These are phyloP conservation scores for Urtica urens DNA, from an alignment of 306 rosid species.

Conservation along the genomic window DNA sequence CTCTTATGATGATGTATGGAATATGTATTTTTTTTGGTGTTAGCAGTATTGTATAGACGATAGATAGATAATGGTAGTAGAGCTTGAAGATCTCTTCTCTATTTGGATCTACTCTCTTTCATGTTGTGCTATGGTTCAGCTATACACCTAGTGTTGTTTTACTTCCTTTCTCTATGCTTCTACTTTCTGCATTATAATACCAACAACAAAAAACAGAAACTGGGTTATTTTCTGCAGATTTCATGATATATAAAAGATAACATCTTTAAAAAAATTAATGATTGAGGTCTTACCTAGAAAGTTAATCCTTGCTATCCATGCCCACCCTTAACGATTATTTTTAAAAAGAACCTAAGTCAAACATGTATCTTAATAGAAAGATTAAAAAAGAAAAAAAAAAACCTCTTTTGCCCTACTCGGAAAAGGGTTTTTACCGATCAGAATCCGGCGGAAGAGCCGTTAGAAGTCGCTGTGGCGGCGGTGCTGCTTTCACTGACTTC, in stretches of 20 bases:
- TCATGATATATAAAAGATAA: neutral
- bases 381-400: too few species aligned
- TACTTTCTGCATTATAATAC: conserved; percentile 44
- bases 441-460: conserved; percentile 23
- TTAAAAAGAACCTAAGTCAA: conserved; percentile 20
- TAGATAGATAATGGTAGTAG: conserved; percentile 23
- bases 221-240: too few species aligned
- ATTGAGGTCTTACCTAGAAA: conserved; percentile 46
- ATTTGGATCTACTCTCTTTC: conserved; percentile 56
- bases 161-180: conserved; percentile 58
- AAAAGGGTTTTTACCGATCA: conserved; percentile 22
- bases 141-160: conserved; percentile 63
- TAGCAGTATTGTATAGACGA: conserved; percentile 83
- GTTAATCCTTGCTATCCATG: conserved; percentile 39
- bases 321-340: conserved; percentile 27
- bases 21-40: conserved; percentile 57
- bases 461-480: conserved; percentile 19
- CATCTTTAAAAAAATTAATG: neutral
- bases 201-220: conserved; percentile 7
- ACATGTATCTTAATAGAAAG: conserved; percentile 19
- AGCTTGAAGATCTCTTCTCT: conserved; percentile 46
- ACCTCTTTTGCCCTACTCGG: conserved; percentile 5
- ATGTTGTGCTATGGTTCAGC: conserved; percentile 70
- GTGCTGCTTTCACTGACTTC: conserved; percentile 22
- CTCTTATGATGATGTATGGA: conserved; percentile 42